Evolutionary conservation across 139 green algal species (phyloP).

Genomic region (Trebouxia sp.): DNA sequence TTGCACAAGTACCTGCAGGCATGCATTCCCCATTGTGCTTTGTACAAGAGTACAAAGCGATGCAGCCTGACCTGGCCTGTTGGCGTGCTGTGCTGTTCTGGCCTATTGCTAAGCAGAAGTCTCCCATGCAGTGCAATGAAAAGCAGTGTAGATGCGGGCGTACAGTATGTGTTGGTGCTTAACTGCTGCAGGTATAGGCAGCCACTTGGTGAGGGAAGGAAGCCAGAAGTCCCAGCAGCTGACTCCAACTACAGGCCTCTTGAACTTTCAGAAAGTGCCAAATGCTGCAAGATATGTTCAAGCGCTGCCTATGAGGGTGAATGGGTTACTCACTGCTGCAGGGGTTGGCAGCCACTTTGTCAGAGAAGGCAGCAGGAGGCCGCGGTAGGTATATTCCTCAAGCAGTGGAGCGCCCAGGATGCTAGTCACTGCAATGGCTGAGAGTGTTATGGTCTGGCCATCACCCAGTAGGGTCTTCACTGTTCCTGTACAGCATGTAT

Average conservation of each 20-base stretch:
- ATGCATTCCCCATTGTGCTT: not conserved
- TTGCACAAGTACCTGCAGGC: not conserved
- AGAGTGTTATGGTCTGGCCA: not conserved
- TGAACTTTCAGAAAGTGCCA: no score
- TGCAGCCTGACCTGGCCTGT: no score
- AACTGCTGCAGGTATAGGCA: constrained; percentile 57
- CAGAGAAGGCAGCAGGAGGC: constrained; percentile 84
- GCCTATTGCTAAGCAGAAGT: no score
- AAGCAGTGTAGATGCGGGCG: not conserved
- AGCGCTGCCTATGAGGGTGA: no score
- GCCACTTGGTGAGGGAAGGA: constrained; percentile 67
- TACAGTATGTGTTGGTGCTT: not conserved
- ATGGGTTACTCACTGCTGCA: constrained; percentile 45
- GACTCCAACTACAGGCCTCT: no score
- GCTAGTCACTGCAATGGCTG: constrained; percentile 6
- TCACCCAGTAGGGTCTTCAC: not conserved
- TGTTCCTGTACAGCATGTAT: not conserved
- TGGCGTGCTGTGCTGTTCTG: no score
- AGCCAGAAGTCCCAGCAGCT: constrained; percentile 89
- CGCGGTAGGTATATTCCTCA: constrained; percentile 85
- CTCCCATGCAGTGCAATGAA: not conserved
- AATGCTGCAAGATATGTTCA: no score
- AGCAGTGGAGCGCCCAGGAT: constrained; percentile 74
- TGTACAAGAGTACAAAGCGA: no score
- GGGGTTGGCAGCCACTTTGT: constrained; percentile 55